Evolutionary conservation across 306 rosid species (phyloP).

Genomic region (Dryas octopetala): DNA sequence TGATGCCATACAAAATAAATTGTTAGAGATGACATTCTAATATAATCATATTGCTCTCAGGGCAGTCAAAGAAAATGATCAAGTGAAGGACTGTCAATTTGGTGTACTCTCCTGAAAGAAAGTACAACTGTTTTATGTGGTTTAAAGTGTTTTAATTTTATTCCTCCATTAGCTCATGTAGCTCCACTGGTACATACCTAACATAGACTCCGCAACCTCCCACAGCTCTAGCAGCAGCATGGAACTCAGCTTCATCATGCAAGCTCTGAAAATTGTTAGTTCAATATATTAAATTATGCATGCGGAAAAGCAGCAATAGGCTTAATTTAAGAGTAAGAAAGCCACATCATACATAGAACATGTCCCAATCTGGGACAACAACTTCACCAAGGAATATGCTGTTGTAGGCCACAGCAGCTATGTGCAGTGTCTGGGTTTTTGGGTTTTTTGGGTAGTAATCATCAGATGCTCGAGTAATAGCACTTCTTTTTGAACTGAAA

Average conservation of each 20-base stretch:
- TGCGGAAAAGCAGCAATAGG: neutral
- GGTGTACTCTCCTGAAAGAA: neutral
- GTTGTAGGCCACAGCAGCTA: constrained; percentile 49
- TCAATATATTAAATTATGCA: constrained; percentile 10
- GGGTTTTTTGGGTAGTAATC: constrained; percentile 46
- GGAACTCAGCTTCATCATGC: constrained; percentile 42
- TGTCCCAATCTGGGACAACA: constrained; percentile 54
- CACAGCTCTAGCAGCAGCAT: constrained; percentile 47
- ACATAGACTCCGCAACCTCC: constrained; percentile 49
- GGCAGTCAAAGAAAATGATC: neutral
- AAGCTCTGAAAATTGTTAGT: constrained; percentile 26
- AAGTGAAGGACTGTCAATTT: neutral
- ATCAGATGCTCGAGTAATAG: constrained; percentile 44
- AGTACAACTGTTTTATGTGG: neutral
- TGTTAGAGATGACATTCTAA: neutral
- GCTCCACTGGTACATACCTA: constrained; percentile 24
- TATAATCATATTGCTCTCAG: neutral
- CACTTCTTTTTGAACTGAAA: constrained; percentile 38
- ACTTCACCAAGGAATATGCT: constrained; percentile 50
- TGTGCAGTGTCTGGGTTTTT: constrained; percentile 38
- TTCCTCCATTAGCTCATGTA: neutral
- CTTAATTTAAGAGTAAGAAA: neutral
- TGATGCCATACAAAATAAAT: neutral
- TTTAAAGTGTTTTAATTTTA: neutral
- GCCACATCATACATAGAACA: constrained; percentile 44